Percentiles rank a stretch among this genome's conserved stretches.
Conservation (phyloP, 2,329 filamentous ascomycete genomes). For the Penicillium sp. region DNA sequence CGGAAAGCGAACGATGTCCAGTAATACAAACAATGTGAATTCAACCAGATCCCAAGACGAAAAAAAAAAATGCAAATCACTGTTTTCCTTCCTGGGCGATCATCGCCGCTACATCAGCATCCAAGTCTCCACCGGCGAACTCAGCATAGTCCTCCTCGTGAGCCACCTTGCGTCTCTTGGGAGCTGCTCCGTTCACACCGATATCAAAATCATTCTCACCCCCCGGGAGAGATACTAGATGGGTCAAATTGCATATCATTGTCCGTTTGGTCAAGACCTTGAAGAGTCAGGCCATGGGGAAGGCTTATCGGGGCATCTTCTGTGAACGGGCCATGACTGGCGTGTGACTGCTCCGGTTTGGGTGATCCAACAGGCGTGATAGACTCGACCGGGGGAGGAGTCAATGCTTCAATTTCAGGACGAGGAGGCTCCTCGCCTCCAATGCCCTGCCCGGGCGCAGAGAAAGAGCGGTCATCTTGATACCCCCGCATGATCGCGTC, state of each 20-base stretch:
- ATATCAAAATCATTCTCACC: conserved; percentile 31
- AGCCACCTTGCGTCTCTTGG: conserved; percentile 55
- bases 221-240: conserved; percentile 23
- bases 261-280: conserved; percentile 27
- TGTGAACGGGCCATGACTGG: conserved; percentile 33
- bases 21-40: neutral
- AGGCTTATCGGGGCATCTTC: conserved; percentile 19
- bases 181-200: conserved; percentile 37
- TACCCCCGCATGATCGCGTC: conserved; percentile 86
- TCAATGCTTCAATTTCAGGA: conserved; percentile 83
- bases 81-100: conserved; percentile 52
- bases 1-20: neutral
- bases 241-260: conserved; percentile 25
- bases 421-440: conserved; percentile 50
- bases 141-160: conserved; percentile 50
- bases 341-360: conserved; percentile 39
- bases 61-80: neutral
- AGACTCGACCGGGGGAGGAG: conserved; percentile 70
- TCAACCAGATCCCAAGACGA: neutral
- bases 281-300: conserved; percentile 24
- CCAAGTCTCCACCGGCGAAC: conserved; percentile 59
- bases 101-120: conserved; percentile 64
- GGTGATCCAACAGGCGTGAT: conserved; percentile 58
- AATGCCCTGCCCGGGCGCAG: conserved; percentile 47
- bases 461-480: conserved; percentile 58